These are phyloP conservation scores for Hypoxylon sp. DNA, from an alignment of 2,329 filamentous ascomycete species.

Conservation along the genomic window DNA sequence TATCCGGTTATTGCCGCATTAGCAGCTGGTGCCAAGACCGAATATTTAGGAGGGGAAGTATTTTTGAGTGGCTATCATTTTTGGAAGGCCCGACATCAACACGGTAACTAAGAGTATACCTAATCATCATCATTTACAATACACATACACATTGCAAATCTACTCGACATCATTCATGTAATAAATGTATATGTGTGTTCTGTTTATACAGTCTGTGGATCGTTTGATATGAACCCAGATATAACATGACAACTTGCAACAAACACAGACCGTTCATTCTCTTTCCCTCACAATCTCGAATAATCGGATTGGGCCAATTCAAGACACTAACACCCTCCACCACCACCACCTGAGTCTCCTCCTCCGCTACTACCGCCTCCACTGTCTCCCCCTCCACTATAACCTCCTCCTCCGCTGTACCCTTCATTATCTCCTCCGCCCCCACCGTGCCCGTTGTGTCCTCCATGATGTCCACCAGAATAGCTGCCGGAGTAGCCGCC, in stretches of 20 bases:
- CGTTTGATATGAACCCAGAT: not conserved
- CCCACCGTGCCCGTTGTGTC: conserved; percentile 15
- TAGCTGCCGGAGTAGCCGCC: conserved; percentile 16
- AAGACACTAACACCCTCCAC: conserved; percentile 5
- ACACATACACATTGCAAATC: not conserved
- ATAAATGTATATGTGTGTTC: not conserved
- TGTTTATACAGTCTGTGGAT: not conserved
- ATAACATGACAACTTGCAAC: not conserved
- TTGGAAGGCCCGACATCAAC: no score
- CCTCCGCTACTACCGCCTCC: conserved; percentile 10
- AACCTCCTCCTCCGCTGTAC: not conserved
- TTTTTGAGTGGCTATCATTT: no score
- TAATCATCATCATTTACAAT: not conserved
- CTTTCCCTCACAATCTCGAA: not conserved
- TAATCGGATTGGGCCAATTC: not conserved
- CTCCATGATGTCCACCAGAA: conserved; percentile 20
- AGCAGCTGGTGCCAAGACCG: no score
- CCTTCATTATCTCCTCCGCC: conserved; percentile 8
- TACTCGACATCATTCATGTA: not conserved
- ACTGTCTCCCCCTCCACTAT: conserved; percentile 3
- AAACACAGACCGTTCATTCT: not conserved
- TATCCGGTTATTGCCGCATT: no score
- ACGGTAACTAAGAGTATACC: no score
- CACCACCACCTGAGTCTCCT: conserved; percentile 1
- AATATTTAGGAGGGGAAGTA: no score